These are phyloP conservation scores for Russula sp. DNA, from an alignment of 768 basidiomycete species.

Conservation along the genomic window DNA sequence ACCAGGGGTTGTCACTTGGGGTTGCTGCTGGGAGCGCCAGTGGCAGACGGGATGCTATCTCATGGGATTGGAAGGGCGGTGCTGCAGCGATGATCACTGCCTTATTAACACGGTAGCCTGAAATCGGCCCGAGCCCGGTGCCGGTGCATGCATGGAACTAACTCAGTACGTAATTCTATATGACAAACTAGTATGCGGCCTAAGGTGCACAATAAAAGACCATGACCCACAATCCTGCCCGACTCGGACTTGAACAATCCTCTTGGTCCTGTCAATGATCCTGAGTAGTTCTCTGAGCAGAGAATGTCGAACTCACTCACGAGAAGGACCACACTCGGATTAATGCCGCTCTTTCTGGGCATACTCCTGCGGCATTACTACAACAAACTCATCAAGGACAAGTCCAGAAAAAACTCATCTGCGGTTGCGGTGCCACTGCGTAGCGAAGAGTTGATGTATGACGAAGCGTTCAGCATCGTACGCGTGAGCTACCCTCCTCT, in stretches of 20 bases:
- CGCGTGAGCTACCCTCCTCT: slow-evolving; percentile 40
- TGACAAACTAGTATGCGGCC: too few relatives aligned
- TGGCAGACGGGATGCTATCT: background rate
- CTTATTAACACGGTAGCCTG: too few relatives aligned
- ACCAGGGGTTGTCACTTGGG: slow-evolving; percentile 34
- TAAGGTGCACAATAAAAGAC: background rate
- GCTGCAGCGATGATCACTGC: background rate
- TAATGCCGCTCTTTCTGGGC: slow-evolving; percentile 69
- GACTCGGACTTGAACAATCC: background rate
- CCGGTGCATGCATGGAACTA: too few relatives aligned
- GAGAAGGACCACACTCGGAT: slow-evolving; percentile 50
- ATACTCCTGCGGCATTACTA: slow-evolving; percentile 82
- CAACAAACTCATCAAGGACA: slow-evolving; percentile 39
- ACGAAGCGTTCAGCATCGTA: slow-evolving; percentile 67
- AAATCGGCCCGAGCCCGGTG: background rate
- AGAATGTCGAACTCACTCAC: slow-evolving; percentile 46
- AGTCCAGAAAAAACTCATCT: background rate
- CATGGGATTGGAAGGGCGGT: background rate
- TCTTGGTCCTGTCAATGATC: background rate
- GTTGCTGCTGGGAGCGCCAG: background rate
- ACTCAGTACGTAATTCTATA: too few relatives aligned
- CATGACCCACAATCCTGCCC: background rate
- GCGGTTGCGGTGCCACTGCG: slow-evolving; percentile 33
- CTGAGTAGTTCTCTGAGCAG: background rate
- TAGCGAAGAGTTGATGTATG: slow-evolving; percentile 74